Percentiles rank a stretch among this genome's conserved stretches.
phyloP scores from a whole-genome alignment of 768 basidiomycete genomes.

The Pilatotrama ljubarskyi region DNA sequence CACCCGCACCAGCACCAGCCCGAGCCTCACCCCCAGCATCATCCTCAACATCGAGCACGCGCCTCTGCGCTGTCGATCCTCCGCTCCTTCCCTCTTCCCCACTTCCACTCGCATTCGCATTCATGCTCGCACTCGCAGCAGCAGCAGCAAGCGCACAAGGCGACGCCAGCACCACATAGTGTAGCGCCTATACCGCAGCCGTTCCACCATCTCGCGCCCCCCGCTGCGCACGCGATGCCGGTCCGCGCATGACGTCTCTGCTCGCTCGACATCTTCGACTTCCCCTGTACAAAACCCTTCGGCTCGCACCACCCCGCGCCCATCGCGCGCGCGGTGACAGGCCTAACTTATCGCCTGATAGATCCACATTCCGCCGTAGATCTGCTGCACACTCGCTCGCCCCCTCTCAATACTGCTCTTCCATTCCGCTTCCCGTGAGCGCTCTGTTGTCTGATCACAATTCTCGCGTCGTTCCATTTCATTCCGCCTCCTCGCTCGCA shows the following conservation, averaged over 20 bases:
- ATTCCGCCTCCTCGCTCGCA: not conserved
- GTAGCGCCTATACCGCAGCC: conserved; percentile 1
- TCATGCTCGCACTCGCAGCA: conserved; percentile 12
- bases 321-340: not conserved
- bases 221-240: conserved; percentile 10
- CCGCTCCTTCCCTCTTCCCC: conserved; percentile 32
- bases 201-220: conserved; percentile 10
- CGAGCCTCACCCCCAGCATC: not conserved
- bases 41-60: conserved; percentile 16
- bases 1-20: conserved; percentile 5
- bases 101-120: conserved; percentile 24
- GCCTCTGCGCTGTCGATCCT: conserved; percentile 31
- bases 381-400: conserved; percentile 5
- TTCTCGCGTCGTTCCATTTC: conserved; percentile 1
- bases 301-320: conserved; percentile 7
- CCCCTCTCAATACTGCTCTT: not conserved
- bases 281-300: conserved; percentile 17
- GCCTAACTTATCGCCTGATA: conserved; percentile 10
- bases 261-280: conserved; percentile 4
- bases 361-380: conserved; percentile 7
- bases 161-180: conserved; percentile 1
- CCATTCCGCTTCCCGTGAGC: not conserved
- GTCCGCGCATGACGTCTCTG: conserved; percentile 10
- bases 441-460: not conserved
- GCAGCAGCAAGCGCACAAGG: not conserved